Evolutionary conservation across 768 basidiomycete species (phyloP).

Genomic region (Boletellus ananas): DNA sequence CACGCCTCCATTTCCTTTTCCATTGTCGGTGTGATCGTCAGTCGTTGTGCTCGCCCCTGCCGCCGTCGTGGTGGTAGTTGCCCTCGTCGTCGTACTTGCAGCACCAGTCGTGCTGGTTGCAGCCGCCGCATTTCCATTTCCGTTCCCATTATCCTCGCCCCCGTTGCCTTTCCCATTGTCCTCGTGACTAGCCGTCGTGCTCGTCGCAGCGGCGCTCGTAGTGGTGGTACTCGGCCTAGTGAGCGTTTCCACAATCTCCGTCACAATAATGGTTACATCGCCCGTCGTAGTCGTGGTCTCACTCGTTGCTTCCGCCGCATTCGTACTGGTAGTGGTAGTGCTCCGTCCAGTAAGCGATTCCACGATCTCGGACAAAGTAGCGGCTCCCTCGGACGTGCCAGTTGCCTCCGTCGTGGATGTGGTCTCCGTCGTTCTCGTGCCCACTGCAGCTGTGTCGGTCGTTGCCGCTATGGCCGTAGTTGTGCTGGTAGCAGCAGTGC

Average conservation of each 20-base stretch:
- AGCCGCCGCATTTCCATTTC: too few species aligned
- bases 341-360: neutral
- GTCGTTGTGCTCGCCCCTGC: too few species aligned
- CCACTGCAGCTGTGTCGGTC: neutral
- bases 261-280: too few species aligned
- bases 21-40: too few species aligned
- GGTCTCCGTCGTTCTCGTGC: neutral
- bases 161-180: too few species aligned
- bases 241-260: too few species aligned
- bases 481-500: neutral
- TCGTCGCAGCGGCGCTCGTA: neutral
- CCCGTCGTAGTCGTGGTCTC: neutral
- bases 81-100: too few species aligned
- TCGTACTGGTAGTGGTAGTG: neutral
- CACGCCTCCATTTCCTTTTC: too few species aligned
- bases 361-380: neutral
- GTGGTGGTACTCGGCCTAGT: neutral
- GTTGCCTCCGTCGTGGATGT: neutral
- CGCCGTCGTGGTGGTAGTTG: neutral
- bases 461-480: too few species aligned
- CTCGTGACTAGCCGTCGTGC: neutral
- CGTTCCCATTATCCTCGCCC: too few species aligned
- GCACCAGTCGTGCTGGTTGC: neutral
- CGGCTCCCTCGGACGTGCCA: neutral
- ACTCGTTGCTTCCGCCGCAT: neutral